Conservation (phyloP, 2,329 filamentous ascomycete genomes). For the Scytalidium lignicola region DNA sequence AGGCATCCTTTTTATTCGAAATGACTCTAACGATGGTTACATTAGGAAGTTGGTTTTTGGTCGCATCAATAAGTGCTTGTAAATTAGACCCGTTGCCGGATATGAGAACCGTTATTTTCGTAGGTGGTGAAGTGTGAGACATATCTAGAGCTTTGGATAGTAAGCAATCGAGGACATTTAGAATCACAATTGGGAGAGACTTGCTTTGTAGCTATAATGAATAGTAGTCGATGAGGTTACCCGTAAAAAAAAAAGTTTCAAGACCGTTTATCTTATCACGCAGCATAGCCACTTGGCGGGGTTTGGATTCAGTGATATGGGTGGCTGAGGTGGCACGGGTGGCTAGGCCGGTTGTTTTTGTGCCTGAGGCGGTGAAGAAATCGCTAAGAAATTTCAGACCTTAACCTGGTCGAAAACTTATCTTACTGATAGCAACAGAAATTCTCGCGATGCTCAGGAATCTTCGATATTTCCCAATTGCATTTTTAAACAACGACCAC, state of each 20-base stretch:
- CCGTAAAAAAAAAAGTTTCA: too few relatives aligned
- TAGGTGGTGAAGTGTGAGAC: slow-evolving; percentile 14
- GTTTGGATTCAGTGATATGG: too few relatives aligned
- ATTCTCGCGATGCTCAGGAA: neutral
- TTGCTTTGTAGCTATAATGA: too few relatives aligned
- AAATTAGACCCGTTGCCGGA: slow-evolving; percentile 67
- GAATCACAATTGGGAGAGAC: too few relatives aligned
- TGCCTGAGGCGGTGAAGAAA: neutral
- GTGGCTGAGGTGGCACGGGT: too few relatives aligned
- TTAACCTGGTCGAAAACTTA: neutral
- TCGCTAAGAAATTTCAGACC: neutral
- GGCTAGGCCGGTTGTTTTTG: neutral
- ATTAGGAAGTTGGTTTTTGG: slow-evolving; percentile 36
- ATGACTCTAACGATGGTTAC: slow-evolving; percentile 55
- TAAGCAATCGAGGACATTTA: too few relatives aligned
- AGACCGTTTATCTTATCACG: too few relatives aligned
- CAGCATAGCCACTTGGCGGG: too few relatives aligned
- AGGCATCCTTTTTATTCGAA: slow-evolving; percentile 60
- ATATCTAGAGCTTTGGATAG: neutral
- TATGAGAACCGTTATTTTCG: slow-evolving; percentile 52
- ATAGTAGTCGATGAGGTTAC: too few relatives aligned
- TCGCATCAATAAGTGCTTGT: slow-evolving; percentile 54
- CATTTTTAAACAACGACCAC: neutral
- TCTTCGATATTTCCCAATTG: neutral
- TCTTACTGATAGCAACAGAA: neutral